A percentile compares a stretch with the other conserved stretches of the same genome.
These are phyloP conservation scores for Aspergillus kassunensis DNA, from an alignment of 495 filamentous ascomycete genomes.

Conservation along the genomic window DNA sequence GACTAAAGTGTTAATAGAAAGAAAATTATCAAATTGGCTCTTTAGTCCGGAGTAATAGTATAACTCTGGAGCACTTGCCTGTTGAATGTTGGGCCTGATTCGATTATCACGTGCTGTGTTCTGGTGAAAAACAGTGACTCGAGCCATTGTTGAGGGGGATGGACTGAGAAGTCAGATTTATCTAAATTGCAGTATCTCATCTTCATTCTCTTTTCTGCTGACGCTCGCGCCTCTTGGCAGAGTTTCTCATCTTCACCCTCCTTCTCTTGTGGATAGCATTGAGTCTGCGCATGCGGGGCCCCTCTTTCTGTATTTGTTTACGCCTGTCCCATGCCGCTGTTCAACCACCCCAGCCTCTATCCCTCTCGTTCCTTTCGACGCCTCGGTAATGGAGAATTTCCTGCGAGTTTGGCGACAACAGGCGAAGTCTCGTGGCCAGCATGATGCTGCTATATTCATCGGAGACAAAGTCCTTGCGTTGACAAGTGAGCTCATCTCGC, in stretches of 20 bases:
- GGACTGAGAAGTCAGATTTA: too few species aligned
- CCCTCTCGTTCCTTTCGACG: conserved; percentile 4
- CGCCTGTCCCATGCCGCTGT: conserved; percentile 6
- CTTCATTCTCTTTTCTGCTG: conserved; percentile 1
- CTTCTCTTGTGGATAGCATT: too few species aligned
- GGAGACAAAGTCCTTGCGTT: conserved; percentile 94
- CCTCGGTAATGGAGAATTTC: conserved; percentile 73
- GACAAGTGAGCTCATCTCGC: conserved; percentile 60
- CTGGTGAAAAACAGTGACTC: too few species aligned
- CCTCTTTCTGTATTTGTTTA: conserved; percentile 10
- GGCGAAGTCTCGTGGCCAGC: conserved; percentile 87
- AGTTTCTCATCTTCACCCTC: too few species aligned
- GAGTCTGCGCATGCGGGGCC: neutral
- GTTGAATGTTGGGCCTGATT: too few species aligned
- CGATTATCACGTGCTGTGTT: too few species aligned
- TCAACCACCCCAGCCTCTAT: neutral
- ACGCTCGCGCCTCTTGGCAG: neutral
- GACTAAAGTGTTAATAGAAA: too few species aligned
- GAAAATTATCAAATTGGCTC: too few species aligned
- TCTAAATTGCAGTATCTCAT: too few species aligned
- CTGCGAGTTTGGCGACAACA: conserved; percentile 91
- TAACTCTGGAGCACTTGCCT: too few species aligned
- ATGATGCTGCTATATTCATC: conserved; percentile 92
- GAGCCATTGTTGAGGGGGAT: too few species aligned
- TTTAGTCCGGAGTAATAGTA: too few species aligned